These are phyloP conservation scores for Lepidium aucheri DNA, from an alignment of 345 rosid genomes.

Conservation along the genomic window DNA sequence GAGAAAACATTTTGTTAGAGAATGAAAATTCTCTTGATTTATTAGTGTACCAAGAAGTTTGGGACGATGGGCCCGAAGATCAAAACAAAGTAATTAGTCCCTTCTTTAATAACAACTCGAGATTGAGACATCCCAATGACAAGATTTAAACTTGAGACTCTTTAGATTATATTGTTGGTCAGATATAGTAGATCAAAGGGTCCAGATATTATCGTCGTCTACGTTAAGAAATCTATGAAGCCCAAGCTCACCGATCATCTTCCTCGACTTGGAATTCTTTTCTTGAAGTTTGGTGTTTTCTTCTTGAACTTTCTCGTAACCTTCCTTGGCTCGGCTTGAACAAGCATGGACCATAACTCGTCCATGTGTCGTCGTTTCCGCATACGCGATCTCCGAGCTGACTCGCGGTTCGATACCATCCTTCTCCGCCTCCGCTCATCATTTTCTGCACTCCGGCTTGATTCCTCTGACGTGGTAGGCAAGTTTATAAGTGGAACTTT, in stretches of 20 bases:
- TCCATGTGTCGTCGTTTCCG: slow-evolving; percentile 6
- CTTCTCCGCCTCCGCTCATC: slow-evolving; percentile 14
- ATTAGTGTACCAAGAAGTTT: not conserved
- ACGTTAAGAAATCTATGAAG: not conserved
- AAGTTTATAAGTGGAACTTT: not conserved
- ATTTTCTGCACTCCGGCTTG: not conserved
- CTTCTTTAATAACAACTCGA: not conserved
- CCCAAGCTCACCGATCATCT: slow-evolving; percentile 1
- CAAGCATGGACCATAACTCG: slow-evolving; percentile 13
- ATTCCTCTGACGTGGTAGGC: not conserved
- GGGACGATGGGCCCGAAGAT: not conserved
- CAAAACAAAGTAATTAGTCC: not conserved
- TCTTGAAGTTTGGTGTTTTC: slow-evolving; percentile 12
- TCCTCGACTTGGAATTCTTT: slow-evolving; percentile 1
- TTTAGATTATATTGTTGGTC: not conserved
- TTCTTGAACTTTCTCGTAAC: slow-evolving; percentile 10
- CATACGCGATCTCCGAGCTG: slow-evolving; percentile 25
- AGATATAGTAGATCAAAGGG: not conserved
- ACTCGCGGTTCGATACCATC: slow-evolving; percentile 17
- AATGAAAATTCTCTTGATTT: no score
- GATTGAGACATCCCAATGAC: not conserved
- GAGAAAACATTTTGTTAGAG: no score
- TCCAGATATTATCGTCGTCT: not conserved
- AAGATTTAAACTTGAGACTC: not conserved
- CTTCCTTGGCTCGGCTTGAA: not conserved